phyloP scores from a whole-genome alignment of 176 grass and related monocot genomes.

The Triticum monococcum region DNA sequence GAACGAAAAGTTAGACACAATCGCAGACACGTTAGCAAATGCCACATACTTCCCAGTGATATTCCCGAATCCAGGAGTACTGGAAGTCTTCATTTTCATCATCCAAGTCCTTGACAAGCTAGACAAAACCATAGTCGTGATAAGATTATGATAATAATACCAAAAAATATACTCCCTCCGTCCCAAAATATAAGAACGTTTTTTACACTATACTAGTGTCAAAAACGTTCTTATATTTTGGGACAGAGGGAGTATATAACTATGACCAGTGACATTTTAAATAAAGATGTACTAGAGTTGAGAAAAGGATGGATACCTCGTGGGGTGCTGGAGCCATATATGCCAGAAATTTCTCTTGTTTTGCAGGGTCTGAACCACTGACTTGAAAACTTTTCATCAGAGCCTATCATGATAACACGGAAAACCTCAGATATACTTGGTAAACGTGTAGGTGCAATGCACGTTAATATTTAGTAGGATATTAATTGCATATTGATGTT shows the following conservation, averaged over 20 bases:
- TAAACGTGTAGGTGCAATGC: not conserved
- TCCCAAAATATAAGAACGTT: no score
- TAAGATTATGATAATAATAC: not conserved
- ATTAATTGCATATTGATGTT: not conserved
- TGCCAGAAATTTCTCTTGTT: constrained; percentile 86
- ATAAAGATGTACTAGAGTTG: not conserved
- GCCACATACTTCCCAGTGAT: constrained; percentile 92
- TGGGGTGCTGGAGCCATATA: constrained; percentile 85
- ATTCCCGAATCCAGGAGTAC: constrained; percentile 90
- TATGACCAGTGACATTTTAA: not conserved
- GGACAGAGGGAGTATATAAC: not conserved
- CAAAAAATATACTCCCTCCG: not conserved
- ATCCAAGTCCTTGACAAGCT: constrained; percentile 79
- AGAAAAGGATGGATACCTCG: constrained; percentile 55
- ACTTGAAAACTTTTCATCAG: constrained; percentile 97
- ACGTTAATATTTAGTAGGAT: not conserved
- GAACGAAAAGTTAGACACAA: constrained; percentile 16
- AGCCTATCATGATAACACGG: constrained; percentile 52
- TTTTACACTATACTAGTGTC: no score
- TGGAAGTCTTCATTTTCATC: constrained; percentile 77
- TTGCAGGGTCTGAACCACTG: constrained; percentile 74
- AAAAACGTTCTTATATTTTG: no score
- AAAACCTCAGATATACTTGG: constrained; percentile 19
- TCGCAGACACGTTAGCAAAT: not conserved
- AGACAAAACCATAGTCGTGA: constrained; percentile 35